These are phyloP conservation scores for Sporisorium scitamineum DNA, from an alignment of 1,284 basidiomycete genomes.

Conservation along the genomic window DNA sequence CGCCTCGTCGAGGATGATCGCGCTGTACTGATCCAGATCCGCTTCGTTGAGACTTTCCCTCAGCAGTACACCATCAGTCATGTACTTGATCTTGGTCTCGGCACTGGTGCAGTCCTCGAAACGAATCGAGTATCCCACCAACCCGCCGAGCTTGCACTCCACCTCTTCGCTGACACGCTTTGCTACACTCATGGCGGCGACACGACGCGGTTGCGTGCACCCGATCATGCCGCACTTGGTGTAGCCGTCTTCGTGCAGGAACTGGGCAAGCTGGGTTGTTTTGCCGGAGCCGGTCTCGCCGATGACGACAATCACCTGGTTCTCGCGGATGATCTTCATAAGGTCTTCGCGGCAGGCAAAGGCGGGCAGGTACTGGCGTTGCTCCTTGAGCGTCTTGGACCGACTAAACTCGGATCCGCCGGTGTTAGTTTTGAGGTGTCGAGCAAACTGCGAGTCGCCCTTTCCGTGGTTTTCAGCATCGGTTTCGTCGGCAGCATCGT, in stretches of 20 bases:
- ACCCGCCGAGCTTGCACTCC: constrained; percentile 81
- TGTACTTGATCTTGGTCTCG: constrained; percentile 91
- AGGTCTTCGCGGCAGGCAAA: constrained; percentile 97
- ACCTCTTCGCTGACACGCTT: constrained; percentile 97
- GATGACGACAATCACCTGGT: constrained; percentile 92
- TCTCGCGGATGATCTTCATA: constrained; percentile 89
- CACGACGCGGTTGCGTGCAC: constrained; percentile 95
- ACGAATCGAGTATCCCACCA: constrained; percentile 95
- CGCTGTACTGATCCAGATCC: constrained; percentile 92
- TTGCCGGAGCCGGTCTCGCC: constrained; percentile 97
- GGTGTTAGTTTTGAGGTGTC: constrained; percentile 78
- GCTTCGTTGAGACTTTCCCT: constrained; percentile 95
- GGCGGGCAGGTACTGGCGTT: constrained; percentile 95
- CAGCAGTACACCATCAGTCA: constrained; percentile 97
- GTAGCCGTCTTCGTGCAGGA: constrained; percentile 95
- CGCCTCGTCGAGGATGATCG: constrained; percentile 96
- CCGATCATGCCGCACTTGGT: constrained; percentile 87
- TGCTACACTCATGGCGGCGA: constrained; percentile 98
- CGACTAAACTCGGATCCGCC: constrained; percentile 87
- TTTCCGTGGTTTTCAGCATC: constrained; percentile 79
- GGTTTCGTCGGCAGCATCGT: background rate
- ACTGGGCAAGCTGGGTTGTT: constrained; percentile 91
- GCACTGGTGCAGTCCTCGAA: constrained; percentile 95
- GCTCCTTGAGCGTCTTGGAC: constrained; percentile 87
- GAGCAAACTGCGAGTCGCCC: constrained; percentile 94